Evolutionary conservation across 2,329 filamentous ascomycete genomes (phyloP), one percentile per base, ranked within the genome.

Genomic region (Chaetomiaceae sp.): DNA sequence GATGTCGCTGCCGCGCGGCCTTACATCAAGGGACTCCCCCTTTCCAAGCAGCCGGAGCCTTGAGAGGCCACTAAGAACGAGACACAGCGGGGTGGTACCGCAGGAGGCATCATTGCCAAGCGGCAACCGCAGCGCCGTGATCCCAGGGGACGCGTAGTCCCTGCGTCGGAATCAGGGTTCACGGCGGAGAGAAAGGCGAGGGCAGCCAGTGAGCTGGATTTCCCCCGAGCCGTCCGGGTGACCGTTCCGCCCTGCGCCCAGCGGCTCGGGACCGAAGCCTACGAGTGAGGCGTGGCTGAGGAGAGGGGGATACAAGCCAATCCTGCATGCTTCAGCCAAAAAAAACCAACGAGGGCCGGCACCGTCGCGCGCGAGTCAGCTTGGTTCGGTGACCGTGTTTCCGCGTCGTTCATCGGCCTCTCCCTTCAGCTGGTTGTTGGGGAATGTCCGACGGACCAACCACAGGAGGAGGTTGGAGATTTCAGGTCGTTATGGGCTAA

Each of bases 381-480:
- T n/a, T n/a, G n/a, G n/a, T n/a, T n/a, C n/a, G n/a, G n/a, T n/a
- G n/a, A n/a, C n/a, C n/a, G n/a, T n/a, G n/a, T 7, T 20, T 15
- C 4, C n/a, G 20, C 9, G 34, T 27, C 34, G 27, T 47, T 31
- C 27, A 31, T 31, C 27, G 11, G n/a, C 19, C 50, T 27, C 11
- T 42, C 29, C 36, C 36, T 20, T 31, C 6, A 20, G 5, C 20
- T 29, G 33, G 12, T 47, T 48, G 56, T 57, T 65, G 62, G 62
- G 63, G 63, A 61, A 64, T 57, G 61, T 64, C 63, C 63, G 63
- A 56, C 17, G 51, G 44, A 39, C 57, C 56, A 61, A 61, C 55
- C 57, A 49, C 34, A 31, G 40, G 6, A 25, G 9, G 3, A 2
- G 27, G 27, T 12, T 31, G 27, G 31, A 29, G 15, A 33, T 29